Base-by-base conservation (phyloP, 768 basidiomycete genomes). In the Auricularia sp. region DNA sequence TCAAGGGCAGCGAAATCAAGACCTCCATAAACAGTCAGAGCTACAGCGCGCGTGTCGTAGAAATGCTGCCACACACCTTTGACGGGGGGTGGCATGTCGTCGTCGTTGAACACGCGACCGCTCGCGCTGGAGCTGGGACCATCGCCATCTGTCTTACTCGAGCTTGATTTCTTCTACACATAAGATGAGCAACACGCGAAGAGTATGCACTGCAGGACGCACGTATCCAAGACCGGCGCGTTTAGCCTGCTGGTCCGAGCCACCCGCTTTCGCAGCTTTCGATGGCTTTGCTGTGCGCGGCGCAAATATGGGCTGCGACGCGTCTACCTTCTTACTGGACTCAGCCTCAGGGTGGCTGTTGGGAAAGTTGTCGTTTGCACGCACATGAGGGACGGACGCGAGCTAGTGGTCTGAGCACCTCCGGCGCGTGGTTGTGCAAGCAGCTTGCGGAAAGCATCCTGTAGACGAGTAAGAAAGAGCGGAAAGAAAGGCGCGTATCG, bases 1-100 rank as follows among this genome's bases (percentile, higher is more conserved):
- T 92, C 89, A 16, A 97, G 79, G 6, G 97, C 82, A 0, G 92
- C 88, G 68, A 88, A 81, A 72, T 98, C 95, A 58, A 98, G 85
- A 34, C 92, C 92, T 71, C 94, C 96, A 51, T 94, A 91, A 11
- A 94, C 83, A 65, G 94, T 91, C 86, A 72, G 95, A 93, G 65
- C 89, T 82, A 51, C 86, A 84, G 73, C 96, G 92, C 44, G 92
- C 91, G 18, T 92, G 92, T 4, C 94, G 83, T 72, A 51, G 29
- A n/a, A 21, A 16, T 18, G 39, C 39, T 1, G 39, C 8, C 13
- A 42, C 63, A 13, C 11, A 59, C 64, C 64, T 35, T 64, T 64
- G 51, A 47, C 29, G 1, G 64, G 51, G 11, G 64, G 7, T 90
- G 91, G 65, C 79, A 80, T 42, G 80, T 71, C 92, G 83, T 64